Conservation (phyloP, 371 early-diverging fungal species). For the Mortierella sp. region DNA sequence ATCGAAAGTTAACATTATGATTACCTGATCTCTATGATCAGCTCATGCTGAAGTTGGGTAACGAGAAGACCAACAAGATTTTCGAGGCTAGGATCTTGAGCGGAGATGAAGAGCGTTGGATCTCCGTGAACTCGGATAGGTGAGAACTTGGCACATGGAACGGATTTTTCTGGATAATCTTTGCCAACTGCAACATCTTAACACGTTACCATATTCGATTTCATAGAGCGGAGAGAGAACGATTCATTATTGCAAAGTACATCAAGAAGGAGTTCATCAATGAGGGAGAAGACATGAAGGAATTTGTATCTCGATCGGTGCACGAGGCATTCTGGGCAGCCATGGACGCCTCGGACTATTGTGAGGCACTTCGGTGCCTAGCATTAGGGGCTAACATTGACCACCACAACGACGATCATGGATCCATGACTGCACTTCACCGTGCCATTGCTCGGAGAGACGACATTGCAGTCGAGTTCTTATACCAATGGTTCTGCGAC, state of each 20-base stretch:
- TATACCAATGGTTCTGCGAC: constrained; percentile 76
- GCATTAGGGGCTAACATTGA: constrained; percentile 84
- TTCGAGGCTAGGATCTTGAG: constrained; percentile 67
- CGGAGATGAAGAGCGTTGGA: constrained; percentile 53
- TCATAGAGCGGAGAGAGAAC: constrained; percentile 68
- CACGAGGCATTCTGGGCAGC: constrained; percentile 68
- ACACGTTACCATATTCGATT: neutral
- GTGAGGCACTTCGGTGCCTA: constrained; percentile 66
- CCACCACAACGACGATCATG: constrained; percentile 64
- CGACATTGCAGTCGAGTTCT: constrained; percentile 72
- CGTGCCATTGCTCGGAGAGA: constrained; percentile 68
- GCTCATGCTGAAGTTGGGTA: constrained; percentile 86
- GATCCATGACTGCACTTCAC: constrained; percentile 69
- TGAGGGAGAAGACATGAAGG: constrained; percentile 37
- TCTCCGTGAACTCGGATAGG: constrained; percentile 49
- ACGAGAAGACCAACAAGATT: constrained; percentile 77
- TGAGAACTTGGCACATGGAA: constrained; percentile 2
- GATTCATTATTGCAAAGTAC: constrained; percentile 82
- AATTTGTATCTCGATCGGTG: constrained; percentile 43
- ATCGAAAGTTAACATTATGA: neutral
- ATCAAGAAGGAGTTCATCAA: constrained; percentile 71
- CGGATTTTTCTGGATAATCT: neutral
- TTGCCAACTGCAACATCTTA: neutral
- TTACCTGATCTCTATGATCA: constrained; percentile 34
- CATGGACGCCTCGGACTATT: constrained; percentile 64